Base-by-base conservation (phyloP, 441 rosid species). In the Syzygium malaccense region DNA sequence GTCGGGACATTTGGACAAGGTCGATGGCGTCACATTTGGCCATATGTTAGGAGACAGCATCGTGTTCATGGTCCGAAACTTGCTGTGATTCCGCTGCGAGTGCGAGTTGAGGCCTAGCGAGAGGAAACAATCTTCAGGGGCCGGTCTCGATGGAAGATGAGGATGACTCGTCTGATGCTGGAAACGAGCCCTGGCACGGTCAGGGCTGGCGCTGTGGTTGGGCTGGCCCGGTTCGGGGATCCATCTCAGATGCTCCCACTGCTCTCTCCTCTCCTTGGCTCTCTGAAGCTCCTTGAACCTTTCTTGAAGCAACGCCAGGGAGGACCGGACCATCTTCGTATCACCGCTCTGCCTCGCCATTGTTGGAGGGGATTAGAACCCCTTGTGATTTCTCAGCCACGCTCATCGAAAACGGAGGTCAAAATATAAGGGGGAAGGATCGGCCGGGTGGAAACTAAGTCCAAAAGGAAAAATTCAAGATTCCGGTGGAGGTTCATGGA, bases 281-380 rank as follows among this genome's bases (percentile, higher is more conserved):
- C 92, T 94, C 90, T 96, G 94, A 32, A 96, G 92, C 89, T 94
- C 91, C 30, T 92, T 93, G 86, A 95, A 95, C 88, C 98, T 93
- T 88, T 95, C 95, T 90, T 93, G 98, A 57, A 95, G 91, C 55
- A 95, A 94, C 56, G 97, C 98, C 45, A 95, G 94, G 55, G 98
- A 95, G 87, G 98, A 94, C 87, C 55, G 92, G 79, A 88, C 93
- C 90, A 90, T 30, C 23, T 92, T 89, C 33, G 92, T 89, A 85
- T 94, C 94, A 53, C 91, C 87, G 86, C 89, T 90, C 88, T 92
- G 91, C 91, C 94, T 93, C 30, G 94, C 93, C 96, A 94, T 94
- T 48, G 45, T 53, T 28, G 14, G 68, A 41, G n/a, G 83, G 9
- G 49, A 33, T 41, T 23, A 48, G 41, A 66, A 48, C 7, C 56